Base-by-base conservation (phyloP, 2,329 filamentous ascomycete species). In the Parastagonospora avenae region DNA sequence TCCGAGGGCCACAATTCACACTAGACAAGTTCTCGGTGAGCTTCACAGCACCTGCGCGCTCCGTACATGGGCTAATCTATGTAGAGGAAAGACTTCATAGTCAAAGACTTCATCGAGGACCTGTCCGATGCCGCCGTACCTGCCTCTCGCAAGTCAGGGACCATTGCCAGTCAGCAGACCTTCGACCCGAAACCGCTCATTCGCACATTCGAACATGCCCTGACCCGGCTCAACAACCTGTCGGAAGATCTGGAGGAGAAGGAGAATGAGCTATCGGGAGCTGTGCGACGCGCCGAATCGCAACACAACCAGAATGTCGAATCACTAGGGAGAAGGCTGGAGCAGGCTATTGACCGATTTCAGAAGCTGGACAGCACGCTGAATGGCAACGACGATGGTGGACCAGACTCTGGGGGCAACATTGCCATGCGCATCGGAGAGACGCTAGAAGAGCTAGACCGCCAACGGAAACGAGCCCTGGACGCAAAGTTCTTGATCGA, bases 171-270 rank as follows among this genome's bases (percentile, higher is more conserved):
- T 56, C 64, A 68, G 54, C 57, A 71, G 55, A 69, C 81, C 4
- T 99, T 99, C 77, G 94, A 99, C 68, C 92, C 94, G 0, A 99
- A 99, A 76, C 95, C 94, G 29, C 80, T 99, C 63, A 99, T 99
- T 66, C 87, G 94, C 52, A 92, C 91, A 1, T 99, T 99, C 73
- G 94, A 99, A 72, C 79, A 85, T 71, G 86, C 86, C 24, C 75
- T 92, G 15, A 84, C 85, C 33, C 86, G 89, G 53, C 80, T 93
- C 40, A 86, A 84, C 41, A 79, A 80, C 19, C 81, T 93, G 11
- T 88, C 87, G 4, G 91, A 94, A 49, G 92, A 97, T 68, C 81
- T 99, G 5, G 91, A 96, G 70, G 85, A 89, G 65, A 88, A 88
- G 57, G 94, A 99, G 74, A 96, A 93, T 54, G 94, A 97, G 64